phyloP scores from a whole-genome alignment of 768 basidiomycete species.

The Leccinum incarnatum region DNA sequence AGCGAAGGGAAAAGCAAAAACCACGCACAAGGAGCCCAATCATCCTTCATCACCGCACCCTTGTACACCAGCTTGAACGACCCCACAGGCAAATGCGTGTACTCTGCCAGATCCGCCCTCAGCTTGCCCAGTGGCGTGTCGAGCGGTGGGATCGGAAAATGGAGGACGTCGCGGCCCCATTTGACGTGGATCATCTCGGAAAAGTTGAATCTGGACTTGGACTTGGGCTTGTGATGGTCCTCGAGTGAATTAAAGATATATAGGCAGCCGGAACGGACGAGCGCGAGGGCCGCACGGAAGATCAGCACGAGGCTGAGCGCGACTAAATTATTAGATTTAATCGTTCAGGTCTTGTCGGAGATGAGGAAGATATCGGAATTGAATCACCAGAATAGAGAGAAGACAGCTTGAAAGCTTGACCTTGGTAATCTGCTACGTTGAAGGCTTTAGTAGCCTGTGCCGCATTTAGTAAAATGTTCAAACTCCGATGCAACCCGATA shows the following conservation, averaged over 20 bases:
- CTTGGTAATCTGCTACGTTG: background rate
- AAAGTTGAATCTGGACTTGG: background rate
- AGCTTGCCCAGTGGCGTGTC: slow-evolving; percentile 57
- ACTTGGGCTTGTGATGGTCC: slow-evolving; percentile 15
- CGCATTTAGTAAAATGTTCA: too few species aligned
- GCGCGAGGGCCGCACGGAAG: slow-evolving; percentile 25
- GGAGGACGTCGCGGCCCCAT: slow-evolving; percentile 50
- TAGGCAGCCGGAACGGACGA: slow-evolving; percentile 14
- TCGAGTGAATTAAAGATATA: slow-evolving; percentile 5
- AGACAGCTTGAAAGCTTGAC: slow-evolving; percentile 27
- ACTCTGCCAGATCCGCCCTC: slow-evolving; percentile 61
- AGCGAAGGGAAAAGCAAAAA: background rate
- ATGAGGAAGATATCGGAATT: too few species aligned
- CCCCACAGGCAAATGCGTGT: slow-evolving; percentile 65
- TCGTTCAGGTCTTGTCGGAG: background rate
- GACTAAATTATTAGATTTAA: slow-evolving; percentile 11
- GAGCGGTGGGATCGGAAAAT: slow-evolving; percentile 54
- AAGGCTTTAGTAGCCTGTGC: background rate
- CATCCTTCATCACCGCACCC: slow-evolving; percentile 89
- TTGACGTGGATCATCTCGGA: slow-evolving; percentile 41
- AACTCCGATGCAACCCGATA: too few species aligned
- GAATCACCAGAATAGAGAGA: slow-evolving; percentile 24
- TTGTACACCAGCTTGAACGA: slow-evolving; percentile 87
- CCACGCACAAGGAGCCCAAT: slow-evolving; percentile 57
- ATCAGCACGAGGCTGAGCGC: slow-evolving; percentile 35